Evolutionary conservation across 768 basidiomycete genomes (phyloP).

Genomic region (Serendipita vermifera): DNA sequence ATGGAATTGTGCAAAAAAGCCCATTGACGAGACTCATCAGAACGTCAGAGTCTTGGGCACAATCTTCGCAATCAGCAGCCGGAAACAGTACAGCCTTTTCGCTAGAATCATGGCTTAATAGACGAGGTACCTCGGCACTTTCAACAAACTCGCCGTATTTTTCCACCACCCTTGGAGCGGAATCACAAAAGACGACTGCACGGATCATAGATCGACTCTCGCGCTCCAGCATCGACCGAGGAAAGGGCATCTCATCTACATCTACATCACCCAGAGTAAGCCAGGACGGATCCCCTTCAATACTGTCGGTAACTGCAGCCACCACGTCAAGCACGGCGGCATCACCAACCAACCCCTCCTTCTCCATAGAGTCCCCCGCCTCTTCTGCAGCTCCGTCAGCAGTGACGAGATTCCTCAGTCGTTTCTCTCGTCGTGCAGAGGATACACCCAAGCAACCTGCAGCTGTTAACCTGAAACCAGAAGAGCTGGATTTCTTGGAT

Average conservation of each 20-base stretch:
- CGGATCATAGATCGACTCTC: background rate
- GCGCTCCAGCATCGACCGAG: background rate
- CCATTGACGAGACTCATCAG: background rate
- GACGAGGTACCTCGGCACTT: background rate
- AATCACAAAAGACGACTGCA: background rate
- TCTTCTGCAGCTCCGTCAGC: background rate
- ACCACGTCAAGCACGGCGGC: background rate
- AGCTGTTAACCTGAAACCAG: background rate
- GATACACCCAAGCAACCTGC: background rate
- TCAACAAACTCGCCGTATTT: background rate
- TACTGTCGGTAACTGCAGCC: background rate
- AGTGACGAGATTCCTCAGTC: constrained; percentile 3
- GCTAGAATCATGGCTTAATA: background rate
- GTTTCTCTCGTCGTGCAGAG: background rate
- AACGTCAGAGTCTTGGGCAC: background rate
- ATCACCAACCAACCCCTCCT: background rate
- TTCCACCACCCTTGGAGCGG: background rate
- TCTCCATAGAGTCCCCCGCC: background rate
- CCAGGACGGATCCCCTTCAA: background rate
- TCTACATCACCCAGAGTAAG: background rate
- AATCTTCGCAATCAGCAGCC: background rate
- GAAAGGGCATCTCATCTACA: background rate
- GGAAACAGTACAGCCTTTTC: background rate
- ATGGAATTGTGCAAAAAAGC: constrained; percentile 2
- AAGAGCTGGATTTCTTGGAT: constrained; percentile 2